Base-by-base conservation (phyloP, 2,329 filamentous ascomycete species). In the Penicillium polonicum region DNA sequence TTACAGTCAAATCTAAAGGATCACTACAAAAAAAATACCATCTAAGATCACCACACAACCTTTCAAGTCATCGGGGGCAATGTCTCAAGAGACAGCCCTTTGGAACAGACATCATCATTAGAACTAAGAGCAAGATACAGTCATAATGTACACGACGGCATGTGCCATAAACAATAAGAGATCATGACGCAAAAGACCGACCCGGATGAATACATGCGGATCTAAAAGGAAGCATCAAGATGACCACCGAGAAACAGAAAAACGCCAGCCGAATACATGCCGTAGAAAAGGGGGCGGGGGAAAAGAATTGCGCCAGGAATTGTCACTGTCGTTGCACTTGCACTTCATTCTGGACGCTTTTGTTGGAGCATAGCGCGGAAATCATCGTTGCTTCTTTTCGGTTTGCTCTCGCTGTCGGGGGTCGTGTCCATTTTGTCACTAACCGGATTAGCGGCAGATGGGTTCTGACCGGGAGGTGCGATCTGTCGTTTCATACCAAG, bases 361-460 rank as follows among this genome's bases (percentile, higher is more conserved):
- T 75, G 76, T 61, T 80, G 71, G 48, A 85, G 75, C 79, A 85
- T 79, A 33, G 77, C 77, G 55, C 82, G 79, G 69, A 86, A 86
- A 66, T 85, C 83, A 50, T 78, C 78, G 66, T 86, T 85, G 65
- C 80, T 84, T 74, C 83, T 86, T 62, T 70, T 71, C 56, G 68
- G 60, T 66, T 67, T 68, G 50, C 65, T 63, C 52, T 73, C 70
- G 49, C 70, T 63, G 55, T 70, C 59, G 48, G 65, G 65, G 21
- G 64, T 65, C 45, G 64, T 70, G 55, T 65, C 64, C 57, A 67
- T 69, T 43, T 68, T 62, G 38, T 65, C 63, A 19, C 31, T 48
- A 21, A 51, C 52, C 19, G 45, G 51, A 44, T 44, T 41, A 6
- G 45, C 19, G 3, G 39, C 39, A 48, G 44, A 29, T 42, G 46